Evolutionary conservation across 2,329 filamentous ascomycete genomes (phyloP).

Genomic region (Colletotrichum simmondsii): DNA sequence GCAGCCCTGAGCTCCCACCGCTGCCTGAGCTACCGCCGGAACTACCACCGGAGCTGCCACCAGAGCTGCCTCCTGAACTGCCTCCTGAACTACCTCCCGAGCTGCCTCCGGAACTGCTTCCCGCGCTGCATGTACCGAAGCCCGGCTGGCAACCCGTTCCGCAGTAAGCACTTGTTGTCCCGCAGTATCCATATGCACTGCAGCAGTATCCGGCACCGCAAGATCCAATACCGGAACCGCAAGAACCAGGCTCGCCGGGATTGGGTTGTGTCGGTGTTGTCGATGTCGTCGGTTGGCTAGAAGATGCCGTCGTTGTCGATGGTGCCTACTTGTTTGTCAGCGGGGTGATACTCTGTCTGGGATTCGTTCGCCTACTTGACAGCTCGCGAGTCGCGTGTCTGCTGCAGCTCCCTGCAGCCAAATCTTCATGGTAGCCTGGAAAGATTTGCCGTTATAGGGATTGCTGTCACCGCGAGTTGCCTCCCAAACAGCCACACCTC

Average conservation of each 20-base stretch:
- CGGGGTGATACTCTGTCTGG: neutral
- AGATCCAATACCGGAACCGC: slow-evolving; percentile 12
- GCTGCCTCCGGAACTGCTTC: slow-evolving; percentile 5
- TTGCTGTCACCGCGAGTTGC: slow-evolving; percentile 37
- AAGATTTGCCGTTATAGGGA: slow-evolving; percentile 31
- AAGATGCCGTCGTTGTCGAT: neutral
- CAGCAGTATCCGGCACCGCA: slow-evolving; percentile 34
- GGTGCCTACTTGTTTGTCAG: neutral
- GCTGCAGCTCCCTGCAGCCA: slow-evolving; percentile 20
- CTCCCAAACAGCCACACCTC: slow-evolving; percentile 45
- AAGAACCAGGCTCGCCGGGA: slow-evolving; percentile 11
- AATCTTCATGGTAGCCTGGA: slow-evolving; percentile 29
- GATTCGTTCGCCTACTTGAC: neutral
- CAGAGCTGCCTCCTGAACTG: neutral
- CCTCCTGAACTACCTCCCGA: neutral
- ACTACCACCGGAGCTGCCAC: slow-evolving; percentile 3
- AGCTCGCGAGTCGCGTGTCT: neutral
- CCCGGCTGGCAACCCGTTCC: slow-evolving; percentile 29
- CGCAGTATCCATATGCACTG: slow-evolving; percentile 36
- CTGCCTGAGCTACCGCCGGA: neutral
- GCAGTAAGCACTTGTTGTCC: slow-evolving; percentile 30
- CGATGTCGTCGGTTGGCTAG: neutral
- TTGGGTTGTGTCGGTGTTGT: neutral
- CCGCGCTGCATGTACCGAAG: slow-evolving; percentile 33
- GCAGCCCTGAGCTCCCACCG: slow-evolving; percentile 11